Percentiles rank a stretch among this genome's conserved stretches.
These are phyloP conservation scores for Boletus vermiculosoides DNA, from an alignment of 768 basidiomycete species.

Conservation along the genomic window DNA sequence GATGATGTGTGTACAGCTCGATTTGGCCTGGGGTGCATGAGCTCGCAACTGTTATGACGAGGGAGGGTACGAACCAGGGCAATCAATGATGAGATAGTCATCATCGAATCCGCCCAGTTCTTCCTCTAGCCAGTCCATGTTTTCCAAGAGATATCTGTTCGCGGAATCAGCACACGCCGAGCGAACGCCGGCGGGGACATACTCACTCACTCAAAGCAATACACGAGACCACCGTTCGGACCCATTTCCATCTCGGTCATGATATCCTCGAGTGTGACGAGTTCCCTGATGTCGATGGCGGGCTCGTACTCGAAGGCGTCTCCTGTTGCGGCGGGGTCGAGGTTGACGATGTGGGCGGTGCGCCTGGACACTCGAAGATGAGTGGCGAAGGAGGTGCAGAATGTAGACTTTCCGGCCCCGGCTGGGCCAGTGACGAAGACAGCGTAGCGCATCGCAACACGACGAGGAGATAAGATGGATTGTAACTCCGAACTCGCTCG, in stretches of 20 bases:
- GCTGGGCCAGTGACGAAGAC: conserved; percentile 93
- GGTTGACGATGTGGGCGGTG: conserved; percentile 89
- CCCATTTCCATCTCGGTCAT: conserved; percentile 95
- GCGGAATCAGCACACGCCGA: neutral
- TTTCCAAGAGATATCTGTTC: conserved; percentile 86
- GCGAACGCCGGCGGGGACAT: conserved; percentile 11
- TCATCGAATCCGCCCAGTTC: conserved; percentile 93
- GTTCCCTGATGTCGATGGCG: conserved; percentile 88
- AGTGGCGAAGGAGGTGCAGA: conserved; percentile 83
- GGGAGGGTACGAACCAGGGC: conserved; percentile 60
- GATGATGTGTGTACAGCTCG: conserved; percentile 97
- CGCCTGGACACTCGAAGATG: conserved; percentile 83
- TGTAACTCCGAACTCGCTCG: conserved; percentile 30
- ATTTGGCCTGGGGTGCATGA: conserved; percentile 72
- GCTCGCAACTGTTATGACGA: neutral
- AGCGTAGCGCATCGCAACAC: conserved; percentile 74
- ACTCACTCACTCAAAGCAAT: conserved; percentile 98
- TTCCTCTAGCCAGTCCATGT: conserved; percentile 98
- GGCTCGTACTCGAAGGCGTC: conserved; percentile 92
- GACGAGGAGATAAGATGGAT: conserved; percentile 20
- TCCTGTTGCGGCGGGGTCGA: conserved; percentile 89
- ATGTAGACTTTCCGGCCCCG: conserved; percentile 96
- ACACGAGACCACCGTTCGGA: conserved; percentile 95
- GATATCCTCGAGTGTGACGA: conserved; percentile 91
- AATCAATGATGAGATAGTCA: conserved; percentile 93